A percentile compares a stretch with the other conserved stretches of the same genome.
phyloP scores from a whole-genome alignment of 441 rosid species.

The Codiaeum variegatum region DNA sequence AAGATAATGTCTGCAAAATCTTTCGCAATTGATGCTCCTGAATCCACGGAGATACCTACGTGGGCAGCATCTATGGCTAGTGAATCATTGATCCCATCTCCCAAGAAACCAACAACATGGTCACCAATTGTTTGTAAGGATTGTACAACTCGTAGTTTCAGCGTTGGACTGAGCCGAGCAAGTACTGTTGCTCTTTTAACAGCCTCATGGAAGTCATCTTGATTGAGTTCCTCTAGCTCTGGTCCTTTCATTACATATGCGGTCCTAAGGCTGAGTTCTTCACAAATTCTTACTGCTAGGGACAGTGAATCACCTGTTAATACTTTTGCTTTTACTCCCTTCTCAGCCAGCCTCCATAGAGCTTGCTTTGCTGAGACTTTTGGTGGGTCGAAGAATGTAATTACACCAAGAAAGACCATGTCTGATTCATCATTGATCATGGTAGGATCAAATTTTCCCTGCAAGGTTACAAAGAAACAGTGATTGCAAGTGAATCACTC shows the following conservation, averaged over 20 bases:
- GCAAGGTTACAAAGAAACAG: constrained; percentile 20
- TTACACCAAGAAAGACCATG: constrained; percentile 65
- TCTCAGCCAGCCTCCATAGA: constrained; percentile 63
- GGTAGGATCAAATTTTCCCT: constrained; percentile 29
- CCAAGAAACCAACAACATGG: constrained; percentile 64
- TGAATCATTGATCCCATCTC: constrained; percentile 68
- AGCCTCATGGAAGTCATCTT: constrained; percentile 53
- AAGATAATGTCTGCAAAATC: constrained; percentile 65
- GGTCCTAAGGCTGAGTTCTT: constrained; percentile 71
- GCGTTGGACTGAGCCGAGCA: constrained; percentile 65
- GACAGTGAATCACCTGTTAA: constrained; percentile 71
- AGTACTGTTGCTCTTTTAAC: constrained; percentile 65
- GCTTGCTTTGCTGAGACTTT: constrained; percentile 81
- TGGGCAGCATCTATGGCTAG: constrained; percentile 69
- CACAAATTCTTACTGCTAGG: constrained; percentile 54
- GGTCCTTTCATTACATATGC: constrained; percentile 64
- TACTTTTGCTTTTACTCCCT: constrained; percentile 73
- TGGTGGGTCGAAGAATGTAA: constrained; percentile 68
- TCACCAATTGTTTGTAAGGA: constrained; percentile 56
- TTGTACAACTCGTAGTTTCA: constrained; percentile 60
- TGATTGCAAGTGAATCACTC: neutral
- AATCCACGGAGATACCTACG: constrained; percentile 65
- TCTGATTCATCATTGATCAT: constrained; percentile 39
- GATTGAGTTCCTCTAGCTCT: constrained; percentile 57
- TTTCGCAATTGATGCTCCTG: constrained; percentile 65